Evolutionary conservation across 495 filamentous ascomycete species (phyloP).

Genomic region (Collariella sp.): DNA sequence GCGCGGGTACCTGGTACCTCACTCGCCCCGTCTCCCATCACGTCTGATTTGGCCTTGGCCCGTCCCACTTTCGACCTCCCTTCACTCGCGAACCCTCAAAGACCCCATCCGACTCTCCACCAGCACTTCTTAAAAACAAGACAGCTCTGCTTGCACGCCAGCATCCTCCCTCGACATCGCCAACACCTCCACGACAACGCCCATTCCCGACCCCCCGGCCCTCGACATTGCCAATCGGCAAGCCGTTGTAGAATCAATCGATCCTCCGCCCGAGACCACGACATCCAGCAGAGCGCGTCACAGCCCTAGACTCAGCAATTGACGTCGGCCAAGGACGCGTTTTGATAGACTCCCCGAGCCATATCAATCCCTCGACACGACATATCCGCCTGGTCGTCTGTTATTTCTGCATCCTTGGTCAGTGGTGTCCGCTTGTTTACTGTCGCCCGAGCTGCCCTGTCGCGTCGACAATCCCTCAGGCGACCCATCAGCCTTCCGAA

Average conservation of each 20-base stretch:
- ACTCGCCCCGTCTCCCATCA: conserved; percentile 16
- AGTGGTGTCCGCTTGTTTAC: not conserved
- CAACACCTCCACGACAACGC: conserved; percentile 12
- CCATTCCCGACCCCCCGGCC: conserved; percentile 12
- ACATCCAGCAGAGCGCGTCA: conserved; percentile 16
- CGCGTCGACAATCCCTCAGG: not conserved
- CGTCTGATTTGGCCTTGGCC: conserved; percentile 21
- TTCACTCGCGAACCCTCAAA: conserved; percentile 11
- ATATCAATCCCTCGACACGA: conserved; percentile 10
- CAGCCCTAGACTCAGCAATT: conserved; percentile 2
- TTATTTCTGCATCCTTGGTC: conserved; percentile 16
- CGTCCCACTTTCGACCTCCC: conserved; percentile 19
- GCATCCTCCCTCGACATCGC: conserved; percentile 16
- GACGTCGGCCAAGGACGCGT: conserved; percentile 1
- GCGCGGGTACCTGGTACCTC: conserved; percentile 25
- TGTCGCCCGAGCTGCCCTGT: not conserved
- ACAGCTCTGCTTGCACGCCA: conserved; percentile 17
- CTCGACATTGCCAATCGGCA: conserved; percentile 16
- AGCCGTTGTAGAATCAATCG: conserved; percentile 14
- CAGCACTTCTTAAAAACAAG: conserved; percentile 30
- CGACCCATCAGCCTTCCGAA: not conserved
- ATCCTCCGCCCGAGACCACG: conserved; percentile 1
- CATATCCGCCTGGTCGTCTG: conserved; percentile 2
- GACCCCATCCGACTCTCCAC: conserved; percentile 28
- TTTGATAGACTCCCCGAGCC: conserved; percentile 5